phyloP scores from a whole-genome alignment of 257 asterid genomes.

The Solanum tarijense region DNA sequence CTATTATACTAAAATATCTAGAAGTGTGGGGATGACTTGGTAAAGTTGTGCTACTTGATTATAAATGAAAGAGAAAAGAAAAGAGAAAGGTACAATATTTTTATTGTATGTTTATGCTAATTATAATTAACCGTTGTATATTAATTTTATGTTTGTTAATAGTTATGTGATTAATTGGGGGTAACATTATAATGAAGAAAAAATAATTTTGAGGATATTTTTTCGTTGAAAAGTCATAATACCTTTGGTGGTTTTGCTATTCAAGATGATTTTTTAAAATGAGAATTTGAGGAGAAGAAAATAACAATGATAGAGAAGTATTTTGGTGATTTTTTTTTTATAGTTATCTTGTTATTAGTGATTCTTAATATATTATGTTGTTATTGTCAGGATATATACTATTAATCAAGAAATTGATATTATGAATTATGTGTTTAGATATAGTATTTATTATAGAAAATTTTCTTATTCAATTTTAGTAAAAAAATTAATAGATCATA shows the following conservation, averaged over 20 bases:
- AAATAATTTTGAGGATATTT: background rate
- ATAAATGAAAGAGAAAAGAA: background rate
- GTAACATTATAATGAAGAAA: background rate
- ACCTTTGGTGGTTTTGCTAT: background rate
- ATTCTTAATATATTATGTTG: background rate
- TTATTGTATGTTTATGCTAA: background rate
- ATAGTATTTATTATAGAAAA: no score
- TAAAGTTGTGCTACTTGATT: background rate
- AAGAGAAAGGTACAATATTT: background rate
- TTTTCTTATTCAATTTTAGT: no score
- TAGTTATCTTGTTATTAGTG: background rate
- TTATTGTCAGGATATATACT: background rate
- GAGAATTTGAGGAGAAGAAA: background rate
- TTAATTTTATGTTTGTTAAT: no score
- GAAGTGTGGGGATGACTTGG: background rate
- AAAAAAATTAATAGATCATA: background rate
- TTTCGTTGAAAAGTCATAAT: background rate
- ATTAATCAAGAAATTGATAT: no score
- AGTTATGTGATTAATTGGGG: background rate
- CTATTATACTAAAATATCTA: no score
- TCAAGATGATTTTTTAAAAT: background rate
- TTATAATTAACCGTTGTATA: background rate
- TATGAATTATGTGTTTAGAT: background rate
- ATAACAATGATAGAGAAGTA: background rate
- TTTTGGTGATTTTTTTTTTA: background rate